phyloP scores from a whole-genome alignment of 352 stramenopile species.

The Phytophthora sp. region DNA sequence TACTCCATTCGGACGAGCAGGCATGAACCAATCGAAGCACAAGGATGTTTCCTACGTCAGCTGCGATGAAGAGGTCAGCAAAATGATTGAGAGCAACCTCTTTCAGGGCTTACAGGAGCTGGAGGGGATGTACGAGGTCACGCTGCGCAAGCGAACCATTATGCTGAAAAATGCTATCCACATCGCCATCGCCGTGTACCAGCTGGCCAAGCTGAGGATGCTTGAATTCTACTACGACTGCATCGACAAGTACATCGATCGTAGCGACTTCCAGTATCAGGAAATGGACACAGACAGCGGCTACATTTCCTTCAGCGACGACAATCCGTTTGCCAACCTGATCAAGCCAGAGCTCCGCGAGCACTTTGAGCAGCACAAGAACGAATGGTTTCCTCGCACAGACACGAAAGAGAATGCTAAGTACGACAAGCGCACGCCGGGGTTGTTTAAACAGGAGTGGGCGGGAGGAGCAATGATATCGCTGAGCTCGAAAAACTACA shows the following conservation, averaged over 20 bases:
- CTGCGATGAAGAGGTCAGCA: not conserved
- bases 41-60: slow-evolving; percentile 10
- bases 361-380: slow-evolving; percentile 3
- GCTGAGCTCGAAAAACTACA: not conserved
- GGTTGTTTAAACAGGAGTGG: not conserved
- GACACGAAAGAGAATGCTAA: not conserved
- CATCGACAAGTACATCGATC: too few species aligned
- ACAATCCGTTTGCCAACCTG: not conserved
- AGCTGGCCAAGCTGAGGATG: slow-evolving; percentile 13
- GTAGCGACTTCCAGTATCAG: too few species aligned
- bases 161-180: slow-evolving; percentile 6
- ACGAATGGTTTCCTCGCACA: not conserved
- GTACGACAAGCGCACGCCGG: not conserved
- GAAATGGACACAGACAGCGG: too few species aligned
- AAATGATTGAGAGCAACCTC: slow-evolving; percentile 1
- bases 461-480: not conserved
- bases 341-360: slow-evolving; percentile 6
- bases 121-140: slow-evolving; percentile 5
- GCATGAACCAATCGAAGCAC: slow-evolving; percentile 10
- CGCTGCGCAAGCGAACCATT: not conserved
- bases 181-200: slow-evolving; percentile 5
- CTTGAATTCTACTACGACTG: too few species aligned
- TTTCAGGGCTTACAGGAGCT: not conserved
- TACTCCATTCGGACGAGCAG: not conserved
- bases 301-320: not conserved